phyloP scores from a whole-genome alignment of 2,329 filamentous ascomycete species.

The Colletotrichum sp. region DNA sequence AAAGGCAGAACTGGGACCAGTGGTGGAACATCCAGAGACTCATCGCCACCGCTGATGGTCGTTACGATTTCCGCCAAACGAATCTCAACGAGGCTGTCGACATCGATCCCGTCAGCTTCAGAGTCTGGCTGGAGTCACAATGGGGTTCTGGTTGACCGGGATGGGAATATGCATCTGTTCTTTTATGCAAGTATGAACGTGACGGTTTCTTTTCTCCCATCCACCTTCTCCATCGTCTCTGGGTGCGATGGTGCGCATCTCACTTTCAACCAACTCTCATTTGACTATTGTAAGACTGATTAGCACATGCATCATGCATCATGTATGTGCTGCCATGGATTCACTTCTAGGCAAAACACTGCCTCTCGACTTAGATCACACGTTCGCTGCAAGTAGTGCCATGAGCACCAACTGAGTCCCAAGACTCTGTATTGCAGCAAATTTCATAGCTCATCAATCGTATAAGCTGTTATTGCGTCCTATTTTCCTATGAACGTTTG shows the following conservation, averaged over 20 bases:
- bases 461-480: neutral
- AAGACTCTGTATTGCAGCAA: neutral
- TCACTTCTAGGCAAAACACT: neutral
- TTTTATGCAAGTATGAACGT: neutral
- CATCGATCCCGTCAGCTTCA: constrained; percentile 55
- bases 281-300: neutral
- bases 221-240: neutral
- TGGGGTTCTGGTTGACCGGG: constrained; percentile 41
- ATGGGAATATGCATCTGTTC: neutral
- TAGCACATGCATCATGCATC: neutral
- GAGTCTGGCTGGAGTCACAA: constrained; percentile 56
- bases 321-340: neutral
- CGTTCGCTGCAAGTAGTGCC: neutral
- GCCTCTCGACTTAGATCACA: neutral
- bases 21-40: constrained; percentile 65
- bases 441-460: neutral
- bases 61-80: constrained; percentile 67
- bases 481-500: neutral
- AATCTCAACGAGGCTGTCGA: constrained; percentile 63
- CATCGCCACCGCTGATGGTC: constrained; percentile 70
- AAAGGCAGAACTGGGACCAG: constrained; percentile 52
- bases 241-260: neutral
- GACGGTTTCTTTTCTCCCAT: neutral
- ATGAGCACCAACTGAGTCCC: neutral
- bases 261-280: neutral